phyloP scores from a whole-genome alignment of 768 basidiomycete species.

The Mycena albidolilacea region DNA sequence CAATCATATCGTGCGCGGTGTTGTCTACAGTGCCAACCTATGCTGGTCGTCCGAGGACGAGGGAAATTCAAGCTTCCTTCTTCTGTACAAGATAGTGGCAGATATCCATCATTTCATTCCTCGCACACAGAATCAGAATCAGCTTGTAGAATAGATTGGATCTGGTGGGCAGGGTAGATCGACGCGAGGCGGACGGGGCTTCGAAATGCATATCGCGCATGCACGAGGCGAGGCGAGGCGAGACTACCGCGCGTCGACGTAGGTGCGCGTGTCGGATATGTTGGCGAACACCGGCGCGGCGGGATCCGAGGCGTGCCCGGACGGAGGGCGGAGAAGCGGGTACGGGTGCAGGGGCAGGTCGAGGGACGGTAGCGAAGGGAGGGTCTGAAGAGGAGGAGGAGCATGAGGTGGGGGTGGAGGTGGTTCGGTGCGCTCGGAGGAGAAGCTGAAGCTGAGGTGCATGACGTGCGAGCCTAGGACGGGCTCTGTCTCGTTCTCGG shows the following conservation, averaged over 20 bases:
- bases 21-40: background rate
- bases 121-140: no score
- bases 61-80: no score
- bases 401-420: background rate
- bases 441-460: background rate
- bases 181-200: background rate
- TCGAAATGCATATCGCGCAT: background rate
- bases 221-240: background rate
- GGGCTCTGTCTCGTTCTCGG: conserved; percentile 30
- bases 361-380: background rate
- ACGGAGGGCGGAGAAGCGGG: background rate
- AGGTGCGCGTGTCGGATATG: conserved; percentile 32
- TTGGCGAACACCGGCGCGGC: conserved; percentile 16
- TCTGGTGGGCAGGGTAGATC: background rate
- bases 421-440: conserved; percentile 27
- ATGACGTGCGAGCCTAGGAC: conserved; percentile 7
- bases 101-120: background rate
- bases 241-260: conserved; percentile 22
- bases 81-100: background rate
- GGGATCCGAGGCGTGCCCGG: conserved; percentile 2
- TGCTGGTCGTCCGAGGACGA: no score
- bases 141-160: no score
- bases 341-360: background rate
- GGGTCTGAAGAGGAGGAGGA: background rate
- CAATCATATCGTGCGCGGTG: background rate